Conservation (phyloP, 352 stramenopile genomes). For the Phytophthora agathidicida region DNA sequence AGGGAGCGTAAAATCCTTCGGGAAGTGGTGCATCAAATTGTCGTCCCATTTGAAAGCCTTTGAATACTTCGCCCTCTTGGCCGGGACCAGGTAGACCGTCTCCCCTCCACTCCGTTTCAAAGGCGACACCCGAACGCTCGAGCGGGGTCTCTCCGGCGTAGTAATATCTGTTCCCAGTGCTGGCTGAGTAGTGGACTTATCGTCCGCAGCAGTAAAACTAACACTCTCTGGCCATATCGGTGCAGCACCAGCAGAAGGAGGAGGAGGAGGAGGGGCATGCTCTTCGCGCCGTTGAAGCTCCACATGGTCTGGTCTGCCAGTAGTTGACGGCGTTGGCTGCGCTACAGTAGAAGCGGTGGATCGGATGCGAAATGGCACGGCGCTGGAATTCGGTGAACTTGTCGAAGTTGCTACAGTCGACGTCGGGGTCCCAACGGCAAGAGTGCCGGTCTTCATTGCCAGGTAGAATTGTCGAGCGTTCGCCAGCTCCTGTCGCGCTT, state of each 20-base stretch:
- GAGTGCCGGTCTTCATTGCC: background rate
- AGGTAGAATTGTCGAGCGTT: slow-evolving; percentile 25
- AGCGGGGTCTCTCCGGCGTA: background rate
- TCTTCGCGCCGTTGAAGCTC: too few relatives aligned
- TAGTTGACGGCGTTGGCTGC: background rate
- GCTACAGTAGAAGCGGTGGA: background rate
- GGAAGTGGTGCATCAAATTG: slow-evolving; percentile 32
- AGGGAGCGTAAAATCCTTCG: slow-evolving; percentile 16
- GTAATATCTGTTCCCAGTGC: too few relatives aligned
- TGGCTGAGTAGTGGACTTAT: too few relatives aligned
- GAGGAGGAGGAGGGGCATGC: too few relatives aligned
- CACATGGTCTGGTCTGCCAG: too few relatives aligned
- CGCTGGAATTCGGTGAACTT: background rate
- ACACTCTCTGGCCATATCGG: background rate
- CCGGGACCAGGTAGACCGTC: slow-evolving; percentile 7
- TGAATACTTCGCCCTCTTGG: slow-evolving; percentile 23
- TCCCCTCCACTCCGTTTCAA: slow-evolving; percentile 12
- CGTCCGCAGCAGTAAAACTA: background rate
- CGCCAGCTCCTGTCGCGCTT: slow-evolving; percentile 22
- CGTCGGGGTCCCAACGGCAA: background rate
- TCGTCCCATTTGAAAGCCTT: slow-evolving; percentile 23
- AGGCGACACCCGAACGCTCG: background rate
- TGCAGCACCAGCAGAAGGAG: too few relatives aligned
- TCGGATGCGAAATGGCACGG: slow-evolving; percentile 1
- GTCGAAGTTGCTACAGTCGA: background rate